These are phyloP conservation scores for Xylaria bambusicola DNA, from an alignment of 495 filamentous ascomycete species.

Conservation along the genomic window DNA sequence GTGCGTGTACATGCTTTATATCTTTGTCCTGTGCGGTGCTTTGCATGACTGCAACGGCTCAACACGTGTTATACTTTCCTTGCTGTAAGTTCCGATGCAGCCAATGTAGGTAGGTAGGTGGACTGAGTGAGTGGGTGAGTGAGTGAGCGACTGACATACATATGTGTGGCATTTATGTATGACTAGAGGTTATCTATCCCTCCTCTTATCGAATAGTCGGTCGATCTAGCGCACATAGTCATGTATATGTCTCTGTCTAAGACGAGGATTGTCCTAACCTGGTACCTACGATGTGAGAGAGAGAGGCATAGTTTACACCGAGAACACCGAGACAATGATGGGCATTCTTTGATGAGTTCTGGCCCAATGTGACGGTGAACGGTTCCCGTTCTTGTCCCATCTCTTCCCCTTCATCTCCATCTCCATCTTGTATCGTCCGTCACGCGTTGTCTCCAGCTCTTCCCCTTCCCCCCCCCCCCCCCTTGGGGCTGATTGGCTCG, in stretches of 20 bases:
- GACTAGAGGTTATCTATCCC: too few species aligned
- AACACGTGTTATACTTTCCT: conserved; percentile 5
- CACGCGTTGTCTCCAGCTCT: neutral
- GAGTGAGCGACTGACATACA: too few species aligned
- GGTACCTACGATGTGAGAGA: neutral
- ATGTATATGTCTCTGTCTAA: neutral
- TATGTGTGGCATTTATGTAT: too few species aligned
- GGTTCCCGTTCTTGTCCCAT: neutral
- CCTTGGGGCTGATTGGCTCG: neutral
- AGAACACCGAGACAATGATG: neutral
- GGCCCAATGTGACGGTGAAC: neutral
- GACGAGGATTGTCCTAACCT: neutral
- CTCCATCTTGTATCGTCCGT: neutral
- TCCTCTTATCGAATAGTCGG: too few species aligned
- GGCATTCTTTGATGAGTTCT: neutral
- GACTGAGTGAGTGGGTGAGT: too few species aligned
- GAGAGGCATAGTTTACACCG: neutral
- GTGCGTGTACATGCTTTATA: too few species aligned
- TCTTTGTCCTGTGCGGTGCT: too few species aligned
- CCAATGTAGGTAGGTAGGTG: too few species aligned
- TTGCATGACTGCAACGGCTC: conserved; percentile 2
- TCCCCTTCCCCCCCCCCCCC: neutral
- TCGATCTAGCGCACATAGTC: too few species aligned
- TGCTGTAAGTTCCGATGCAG: too few species aligned
- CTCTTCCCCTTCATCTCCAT: neutral